Base-by-base conservation (phyloP, 192 early-diverging fungal genomes). In the Entomortierella lignicola region DNA sequence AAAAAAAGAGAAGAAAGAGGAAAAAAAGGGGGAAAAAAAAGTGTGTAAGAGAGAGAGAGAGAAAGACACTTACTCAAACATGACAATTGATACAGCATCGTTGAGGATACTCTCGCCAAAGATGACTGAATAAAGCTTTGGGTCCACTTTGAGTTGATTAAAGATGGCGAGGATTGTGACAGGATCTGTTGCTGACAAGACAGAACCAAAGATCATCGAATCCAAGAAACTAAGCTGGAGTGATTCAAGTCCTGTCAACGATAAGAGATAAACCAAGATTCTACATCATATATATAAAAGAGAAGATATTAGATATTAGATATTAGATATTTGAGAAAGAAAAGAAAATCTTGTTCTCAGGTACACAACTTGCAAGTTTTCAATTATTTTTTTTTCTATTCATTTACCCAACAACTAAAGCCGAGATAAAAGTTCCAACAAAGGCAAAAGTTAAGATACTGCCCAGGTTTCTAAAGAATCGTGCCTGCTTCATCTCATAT, bases 1-100 rank as follows among this genome's bases (percentile, higher is more conserved):
- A 15, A 30, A 56, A 44, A 6, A 32, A 32, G 96, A 93, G 44
- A 97, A 89, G 42, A 99, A 89, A 60, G 98, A 99, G 12, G 93
- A 91, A n/a, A 90, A 89, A 83, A 97, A 99, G 2, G 12, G 79
- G 70, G 81, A 99, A 97, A 20, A 96, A 92, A 54, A 89, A 87
- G 55, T 8, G 20, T 52, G 50, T 21, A 52, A 27, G 29, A 13
- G 39, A 66, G 13, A 20, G 26, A 34, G 52, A 41, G 8, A n/a
- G n/a, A 42, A 32, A 64, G 52, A 30, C 23, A 8, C 82, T 69
- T 85, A 89, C 86, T 90, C 90, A 81, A 95, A 96, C 60, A 99
- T 84, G n/a, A 98, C 97, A 80, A 98, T 99, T 2, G 96, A 94
- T 2, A 97, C 96, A n/a, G 95, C 94, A 69, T 99, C 98, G 69